phyloP scores from a whole-genome alignment of 2,329 filamentous ascomycete genomes.

The Trichoderma atrobrunneum region DNA sequence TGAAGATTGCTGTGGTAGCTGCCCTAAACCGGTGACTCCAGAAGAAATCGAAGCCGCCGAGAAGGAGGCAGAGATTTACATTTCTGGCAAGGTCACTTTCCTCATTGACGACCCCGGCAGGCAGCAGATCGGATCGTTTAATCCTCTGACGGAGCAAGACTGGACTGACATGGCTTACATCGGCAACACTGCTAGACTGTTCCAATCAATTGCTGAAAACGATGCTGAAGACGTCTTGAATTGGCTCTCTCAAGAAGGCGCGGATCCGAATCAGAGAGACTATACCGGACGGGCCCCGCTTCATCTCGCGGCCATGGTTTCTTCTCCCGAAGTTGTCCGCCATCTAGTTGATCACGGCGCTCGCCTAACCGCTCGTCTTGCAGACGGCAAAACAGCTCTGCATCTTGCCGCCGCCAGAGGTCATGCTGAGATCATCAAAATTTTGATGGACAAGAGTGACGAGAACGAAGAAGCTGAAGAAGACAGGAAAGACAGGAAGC shows the following conservation, averaged over 20 bases:
- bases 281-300: slow-evolving; percentile 76
- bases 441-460: slow-evolving; percentile 70
- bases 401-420: slow-evolving; percentile 76
- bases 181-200: slow-evolving; percentile 72
- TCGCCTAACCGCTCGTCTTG: slow-evolving; percentile 69
- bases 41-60: slow-evolving; percentile 70
- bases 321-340: slow-evolving; percentile 67
- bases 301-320: slow-evolving; percentile 69
- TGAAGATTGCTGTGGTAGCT: slow-evolving; percentile 77
- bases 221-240: slow-evolving; percentile 68
- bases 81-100: slow-evolving; percentile 71
- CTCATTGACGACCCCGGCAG: slow-evolving; percentile 78
- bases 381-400: slow-evolving; percentile 78
- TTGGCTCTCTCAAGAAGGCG: slow-evolving; percentile 66
- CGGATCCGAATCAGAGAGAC: slow-evolving; percentile 71
- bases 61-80: slow-evolving; percentile 71
- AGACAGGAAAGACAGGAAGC: slow-evolving; percentile 52
- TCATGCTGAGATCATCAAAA: slow-evolving; percentile 64
- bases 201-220: slow-evolving; percentile 74
- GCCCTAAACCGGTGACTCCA: slow-evolving; percentile 64
- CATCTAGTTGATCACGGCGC: slow-evolving; percentile 69
- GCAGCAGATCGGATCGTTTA: slow-evolving; percentile 69
- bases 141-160: slow-evolving; percentile 76
- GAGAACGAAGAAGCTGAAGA: slow-evolving; percentile 69
- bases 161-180: slow-evolving; percentile 93